These are phyloP conservation scores for Axilococcus clingmanii DNA, from an alignment of 139 green algal species.

Conservation along the genomic window DNA sequence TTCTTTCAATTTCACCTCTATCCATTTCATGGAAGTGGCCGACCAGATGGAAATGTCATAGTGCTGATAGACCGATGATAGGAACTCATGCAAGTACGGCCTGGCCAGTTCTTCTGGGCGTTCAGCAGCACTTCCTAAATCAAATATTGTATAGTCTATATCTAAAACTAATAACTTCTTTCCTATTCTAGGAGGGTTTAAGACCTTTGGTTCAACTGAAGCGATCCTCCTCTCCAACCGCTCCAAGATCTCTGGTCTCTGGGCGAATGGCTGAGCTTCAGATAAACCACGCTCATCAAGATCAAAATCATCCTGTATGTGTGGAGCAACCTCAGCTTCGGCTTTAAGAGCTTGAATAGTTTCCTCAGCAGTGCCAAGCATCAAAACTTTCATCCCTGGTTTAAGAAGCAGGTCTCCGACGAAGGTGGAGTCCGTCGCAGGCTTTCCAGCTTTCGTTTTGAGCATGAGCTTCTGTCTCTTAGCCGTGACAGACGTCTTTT, in stretches of 20 bases:
- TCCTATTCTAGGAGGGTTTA: conserved; percentile 64
- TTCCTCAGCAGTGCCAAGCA: conserved; percentile 69
- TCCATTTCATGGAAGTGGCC: conserved; percentile 84
- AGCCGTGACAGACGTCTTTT: conserved; percentile 37
- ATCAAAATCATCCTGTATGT: conserved; percentile 67
- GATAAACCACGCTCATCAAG: conserved; percentile 52
- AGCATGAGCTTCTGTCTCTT: conserved; percentile 76
- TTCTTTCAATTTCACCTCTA: conserved; percentile 69
- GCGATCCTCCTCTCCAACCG: conserved; percentile 44
- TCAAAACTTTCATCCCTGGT: conserved; percentile 58
- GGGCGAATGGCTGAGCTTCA: conserved; percentile 10
- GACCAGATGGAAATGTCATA: conserved; percentile 91
- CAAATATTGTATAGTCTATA: conserved; percentile 97
- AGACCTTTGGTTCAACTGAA: conserved; percentile 7
- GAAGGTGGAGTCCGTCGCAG: conserved; percentile 30
- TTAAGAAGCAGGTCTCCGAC: conserved; percentile 51
- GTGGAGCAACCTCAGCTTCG: conserved; percentile 47
- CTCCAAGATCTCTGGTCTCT: conserved; percentile 41
- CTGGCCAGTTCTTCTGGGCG: conserved; percentile 73
- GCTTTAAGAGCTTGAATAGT: conserved; percentile 33
- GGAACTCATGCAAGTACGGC: conserved; percentile 82
- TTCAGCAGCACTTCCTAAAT: conserved; percentile 76
- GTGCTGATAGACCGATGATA: conserved; percentile 55
- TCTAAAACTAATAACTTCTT: conserved; percentile 91
- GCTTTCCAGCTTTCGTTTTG: conserved; percentile 51